Base-by-base conservation (phyloP, 208 protist species). In the Angomonas deanei region DNA sequence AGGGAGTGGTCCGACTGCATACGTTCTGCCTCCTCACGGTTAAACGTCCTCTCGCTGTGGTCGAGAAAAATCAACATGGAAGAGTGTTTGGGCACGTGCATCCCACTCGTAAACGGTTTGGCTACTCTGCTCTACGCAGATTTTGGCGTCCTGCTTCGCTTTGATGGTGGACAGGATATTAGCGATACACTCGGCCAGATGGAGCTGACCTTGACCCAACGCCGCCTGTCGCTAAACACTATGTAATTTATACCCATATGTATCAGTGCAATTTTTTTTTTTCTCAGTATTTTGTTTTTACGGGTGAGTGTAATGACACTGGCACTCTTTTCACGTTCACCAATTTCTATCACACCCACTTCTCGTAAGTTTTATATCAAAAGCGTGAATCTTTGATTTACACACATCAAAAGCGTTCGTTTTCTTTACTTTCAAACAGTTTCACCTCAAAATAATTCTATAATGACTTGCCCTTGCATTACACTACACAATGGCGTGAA, bases 31-130 rank as follows among this genome's bases (percentile, higher is more conserved):
- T 28, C 69, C 33, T 34, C 31, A 2, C 28, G 50, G 0, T 62
- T 93, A 21, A 64, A 64, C 24, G 80, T 52, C 30, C 65, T 93
- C 8, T 84, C 78, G 3, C 36, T 93, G 3, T 93, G 86, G 86
- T 61, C 74, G 13, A 76, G 86, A 8, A 69, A 79, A 3, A 64
- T 93, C n/a, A 56, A 75, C 31, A 78, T 88, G 76, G 62, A 86
- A 36, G 55, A 32, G 24, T 30, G 72, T n/a, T 60, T 88, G 24
- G 61, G 61, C 17, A 19, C 26, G 15, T 56, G 84, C 19, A 31
- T 66, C n/a, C 62, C 68, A 24, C 62, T 86, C 11, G 66, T 75
- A 0, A 46, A 67, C 32, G 19, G 65, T 24, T 67, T 86, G 28
- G 61, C 70, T 31, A 56, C 39, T 15, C 71, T 93, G 30, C 50